Evolutionary conservation across 768 basidiomycete species (phyloP).

Genomic region (Grammothele lineata): DNA sequence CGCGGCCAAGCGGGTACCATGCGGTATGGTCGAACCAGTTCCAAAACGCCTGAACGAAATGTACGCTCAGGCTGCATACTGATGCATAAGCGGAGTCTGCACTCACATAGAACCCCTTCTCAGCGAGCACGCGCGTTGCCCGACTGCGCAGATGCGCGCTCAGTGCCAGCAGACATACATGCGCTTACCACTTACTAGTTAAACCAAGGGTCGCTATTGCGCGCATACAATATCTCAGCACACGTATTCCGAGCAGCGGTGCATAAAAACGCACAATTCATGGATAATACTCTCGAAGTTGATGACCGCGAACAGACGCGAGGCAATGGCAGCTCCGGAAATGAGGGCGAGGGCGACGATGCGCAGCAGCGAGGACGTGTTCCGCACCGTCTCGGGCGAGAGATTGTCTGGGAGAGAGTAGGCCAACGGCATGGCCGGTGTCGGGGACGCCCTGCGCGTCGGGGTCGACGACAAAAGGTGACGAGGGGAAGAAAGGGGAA

Average conservation of each 20-base stretch:
- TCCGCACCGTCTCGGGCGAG: slow-evolving; percentile 69
- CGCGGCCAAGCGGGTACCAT: slow-evolving; percentile 98
- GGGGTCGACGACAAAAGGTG: slow-evolving; percentile 2
- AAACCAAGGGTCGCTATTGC: slow-evolving; percentile 95
- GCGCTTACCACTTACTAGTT: slow-evolving; percentile 75
- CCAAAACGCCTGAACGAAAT: slow-evolving; percentile 84
- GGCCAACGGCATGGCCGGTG: slow-evolving; percentile 36
- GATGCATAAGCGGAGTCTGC: background rate
- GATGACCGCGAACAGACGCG: slow-evolving; percentile 93
- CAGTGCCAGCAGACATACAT: too few relatives aligned
- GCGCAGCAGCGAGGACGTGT: slow-evolving; percentile 87
- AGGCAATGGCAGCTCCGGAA: slow-evolving; percentile 91
- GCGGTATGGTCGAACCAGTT: slow-evolving; percentile 99
- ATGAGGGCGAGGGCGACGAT: slow-evolving; percentile 89
- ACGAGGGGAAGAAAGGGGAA: slow-evolving; percentile 1
- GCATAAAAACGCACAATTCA: slow-evolving; percentile 92
- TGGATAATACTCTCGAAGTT: slow-evolving; percentile 99
- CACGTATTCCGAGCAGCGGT: background rate
- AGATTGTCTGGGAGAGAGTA: slow-evolving; percentile 69
- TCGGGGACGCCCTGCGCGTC: slow-evolving; percentile 10
- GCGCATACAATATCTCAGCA: background rate
- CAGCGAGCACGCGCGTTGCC: slow-evolving; percentile 85
- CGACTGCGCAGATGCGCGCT: slow-evolving; percentile 74
- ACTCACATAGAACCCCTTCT: slow-evolving; percentile 93
- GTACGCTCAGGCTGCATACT: too few relatives aligned